Base-by-base conservation (phyloP, 2,329 filamentous ascomycete genomes). In the Cytospora mali region DNA sequence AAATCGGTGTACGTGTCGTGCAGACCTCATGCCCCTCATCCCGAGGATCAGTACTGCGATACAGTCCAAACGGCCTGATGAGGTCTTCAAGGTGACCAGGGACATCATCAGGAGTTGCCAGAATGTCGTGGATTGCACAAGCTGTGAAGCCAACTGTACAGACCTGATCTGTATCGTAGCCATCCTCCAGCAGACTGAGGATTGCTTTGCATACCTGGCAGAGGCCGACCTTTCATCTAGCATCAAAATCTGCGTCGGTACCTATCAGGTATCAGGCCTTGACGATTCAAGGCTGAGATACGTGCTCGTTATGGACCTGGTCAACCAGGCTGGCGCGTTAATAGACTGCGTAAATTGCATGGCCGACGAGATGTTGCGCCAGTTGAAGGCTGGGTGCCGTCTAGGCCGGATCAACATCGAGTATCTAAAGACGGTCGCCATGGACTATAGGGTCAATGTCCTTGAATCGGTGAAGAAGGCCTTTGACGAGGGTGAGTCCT, bases 91-190 rank as follows among this genome's bases (percentile, higher is more conserved):
- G 11, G 52, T 61, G 35, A 55, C 51, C 0, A 25, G 11, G 27
- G 58, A 61, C 21, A 21, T 55, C 23, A 50, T 61, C 21, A 16
- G 14, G 39, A 27, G 10, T 6, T 61, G 58, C 50, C 39, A 55
- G 21, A n/a, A 31, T 3, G 55, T 61, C 16, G 52, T 55, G 7
- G 11, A 31, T 4, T 61, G 58, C 14, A 10, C 10, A 21, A n/a
- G 7, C 7, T 55, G 51, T 16, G 11, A n/a, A 2, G 39, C 46
- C 28, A 61, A 48, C n/a, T 61, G 58, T 21, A 55, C 58, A 3
- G 58, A 61, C 39, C 23, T 61, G 39, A 61, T 55, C 51, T 61
- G 58, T 14, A 61, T 61, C 5, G 29, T 55, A 13, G 52, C 51
- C 25, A 39, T 61, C n/a, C 49, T 61, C 28, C 58, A 54, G 39